Base-by-base conservation (phyloP, 345 rosid genomes). In the Acer negundo region DNA sequence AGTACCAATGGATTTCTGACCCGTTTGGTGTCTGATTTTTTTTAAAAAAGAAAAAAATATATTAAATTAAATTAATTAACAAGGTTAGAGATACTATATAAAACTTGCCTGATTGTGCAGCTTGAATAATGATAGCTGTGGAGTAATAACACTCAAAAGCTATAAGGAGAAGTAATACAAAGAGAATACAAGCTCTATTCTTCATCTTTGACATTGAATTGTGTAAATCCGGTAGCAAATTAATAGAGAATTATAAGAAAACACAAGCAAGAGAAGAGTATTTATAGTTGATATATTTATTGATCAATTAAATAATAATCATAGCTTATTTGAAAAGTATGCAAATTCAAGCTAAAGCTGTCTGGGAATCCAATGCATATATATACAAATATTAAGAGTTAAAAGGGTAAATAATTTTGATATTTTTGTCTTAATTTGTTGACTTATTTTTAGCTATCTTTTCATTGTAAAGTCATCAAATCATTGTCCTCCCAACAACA, bases 361-460 rank as follows among this genome's bases (percentile, higher is more conserved):
- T 77, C 64, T 17, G 79, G 83, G 86, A 84, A 84, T 84, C 86
- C 84, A 58, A 75, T 78, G 84, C 69, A 58, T 51, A 16, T 28
- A 55, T 74, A 35, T 77, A 28, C 13, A 2, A 13, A 49, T 49
- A 49, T 12, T 49, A 49, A 49, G 68, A 70, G 44, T 59, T 61
- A 11, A 59, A 47, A 62, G 31, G 16, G 15, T 63, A 17, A 42
- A 44, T 61, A 75, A 24, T 15, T 9, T 40, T 38, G 69, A 2
- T 40, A 53, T 23, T 20, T 76, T 76, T 79, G 85, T 70, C 78
- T 42, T 79, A 63, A 47, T 53, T 23, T 67, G 80, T 68, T 82
- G 82, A 82, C 80, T 72, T 63, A 24, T 1, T 23, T 62, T 62
- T 24, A 22, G 65, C 23, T 26, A 4, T 55, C 58, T 11, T 55